phyloP scores from a whole-genome alignment of 2,329 filamentous ascomycete species.

The Elsinoe batatas region DNA sequence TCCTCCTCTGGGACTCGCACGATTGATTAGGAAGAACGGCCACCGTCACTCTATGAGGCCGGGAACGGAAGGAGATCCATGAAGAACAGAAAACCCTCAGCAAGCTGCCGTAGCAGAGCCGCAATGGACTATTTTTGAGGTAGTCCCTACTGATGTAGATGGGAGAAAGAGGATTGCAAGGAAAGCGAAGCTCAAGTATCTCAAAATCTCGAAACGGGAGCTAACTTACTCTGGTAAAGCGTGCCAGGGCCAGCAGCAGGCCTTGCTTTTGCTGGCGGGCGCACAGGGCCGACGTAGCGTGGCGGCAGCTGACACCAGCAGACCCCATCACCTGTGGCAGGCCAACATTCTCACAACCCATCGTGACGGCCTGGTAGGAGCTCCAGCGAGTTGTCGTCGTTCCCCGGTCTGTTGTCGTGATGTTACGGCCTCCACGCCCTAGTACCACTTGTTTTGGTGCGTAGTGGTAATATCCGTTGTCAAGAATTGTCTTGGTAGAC shows the following conservation, averaged over 20 bases:
- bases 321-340: too few species aligned
- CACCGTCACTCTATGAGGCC: conserved; percentile 31
- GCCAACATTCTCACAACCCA: too few species aligned
- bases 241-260: too few species aligned
- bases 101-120: conserved; percentile 34
- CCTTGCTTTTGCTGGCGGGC: too few species aligned
- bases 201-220: not conserved
- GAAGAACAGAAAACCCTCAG: conserved; percentile 29
- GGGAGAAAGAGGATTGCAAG: conserved; percentile 12
- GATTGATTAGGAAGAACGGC: conserved; percentile 34
- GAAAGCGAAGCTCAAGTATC: conserved; percentile 11
- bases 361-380: too few species aligned
- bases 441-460: not conserved
- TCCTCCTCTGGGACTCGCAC: conserved; percentile 26
- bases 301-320: too few species aligned
- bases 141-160: conserved; percentile 18
- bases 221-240: too few species aligned
- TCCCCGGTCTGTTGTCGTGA: not conserved
- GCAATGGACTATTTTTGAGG: conserved; percentile 24
- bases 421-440: not conserved
- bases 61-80: conserved; percentile 37
- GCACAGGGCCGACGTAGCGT: too few species aligned
- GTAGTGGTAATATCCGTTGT: not conserved
- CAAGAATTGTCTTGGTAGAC: not conserved
- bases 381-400: too few species aligned